Base-by-base conservation (phyloP, 768 basidiomycete genomes). In the Pleurotus pulmonarius region DNA sequence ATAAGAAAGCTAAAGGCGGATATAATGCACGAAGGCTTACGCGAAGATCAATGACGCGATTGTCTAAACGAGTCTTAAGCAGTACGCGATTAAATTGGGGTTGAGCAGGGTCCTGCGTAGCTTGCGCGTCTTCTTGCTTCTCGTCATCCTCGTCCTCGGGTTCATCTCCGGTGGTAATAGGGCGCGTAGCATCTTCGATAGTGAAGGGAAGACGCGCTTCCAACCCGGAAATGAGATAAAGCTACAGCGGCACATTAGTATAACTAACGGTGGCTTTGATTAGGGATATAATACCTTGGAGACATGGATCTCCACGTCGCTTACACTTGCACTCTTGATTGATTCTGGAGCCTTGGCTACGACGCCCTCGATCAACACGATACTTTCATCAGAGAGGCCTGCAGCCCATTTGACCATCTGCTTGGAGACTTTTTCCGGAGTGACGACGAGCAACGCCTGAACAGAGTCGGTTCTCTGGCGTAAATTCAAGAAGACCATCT, bases 321-420 rank as follows among this genome's bases (percentile, higher is more conserved):
- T 80, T 15, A 98, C 82, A 5, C 86, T 88, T 39, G 93, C 92
- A 61, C 92, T 93, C 76, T 96, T 96, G 73, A 99, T 91, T n/a
- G 76, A 79, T 65, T 90, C 90, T 1, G 83, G 86, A 34, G 87
- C 83, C 70, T 84, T 87, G 68, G 86, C 83, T 43, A 95, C 89
- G 52, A 77, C 65, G 39, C 94, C 96, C 71, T 94, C 88, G 4
- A 96, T 88, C 20, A 95, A 83, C 4, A 98, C 88, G 65, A 99
- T 94, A 57, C 88, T 91, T 75, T 99, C 97, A 64, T 83, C 82
- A 24, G 87, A 76, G 49, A 98, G 73, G 22, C 82, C 67, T 16
- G 86, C 85, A 15, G 87, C 83, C 89, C 90, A 98, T 72, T 94
- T 97, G 39, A 94, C 83, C 97, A 99, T 99, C 69, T 96, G 94